Evolutionary conservation across 2,329 filamentous ascomycete genomes (phyloP), one percentile per base, ranked within the genome.

Genomic region (Trichoderma polysporum): DNA sequence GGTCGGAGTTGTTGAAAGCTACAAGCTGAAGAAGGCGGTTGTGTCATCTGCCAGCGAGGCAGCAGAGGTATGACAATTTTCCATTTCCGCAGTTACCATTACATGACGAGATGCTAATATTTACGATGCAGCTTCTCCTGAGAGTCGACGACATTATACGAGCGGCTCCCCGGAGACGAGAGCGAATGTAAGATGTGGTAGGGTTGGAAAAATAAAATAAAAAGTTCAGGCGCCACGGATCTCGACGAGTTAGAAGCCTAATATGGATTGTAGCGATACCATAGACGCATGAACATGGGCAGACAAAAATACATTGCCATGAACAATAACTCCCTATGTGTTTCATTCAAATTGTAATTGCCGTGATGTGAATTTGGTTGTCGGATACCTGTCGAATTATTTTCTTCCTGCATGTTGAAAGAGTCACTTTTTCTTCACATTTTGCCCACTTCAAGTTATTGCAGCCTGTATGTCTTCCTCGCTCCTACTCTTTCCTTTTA

Each of bases 61-160:
- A 70, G 94, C 95, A 71, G 95, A 99, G 87, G 93, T 96, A 84
- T 83, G 89, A 78, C 35, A 29, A 19, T 22, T 22, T 12, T 1
- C 13, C 29, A 45, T 29, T 9, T 9, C n/a, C 4, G 8, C n/a
- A 12, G 19, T 4, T 13, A 29, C 19, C 6, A 13, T 41, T 37
- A 1, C 2, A 49, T 39, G 31, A 25, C 12, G 5, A 29, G 0
- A 37, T 25, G 59, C 63, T 68, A 52, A 68, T 15, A 49, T 10
- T 9, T 10, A 25, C 10, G 35, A 7, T 37, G n/a, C 72, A 94
- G 91, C 84, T 98, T 71, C 86, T 99, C 70, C 84, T 99, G 71
- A 88, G 95, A 77, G 95, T 99, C 61, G 95, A 99, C 82, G 95
- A 98, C 80, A 99, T 99, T 79, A 98, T 99, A 78, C 90, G 94